Conservation (phyloP, 257 asterid genomes). For the Gentiana straminea region DNA sequence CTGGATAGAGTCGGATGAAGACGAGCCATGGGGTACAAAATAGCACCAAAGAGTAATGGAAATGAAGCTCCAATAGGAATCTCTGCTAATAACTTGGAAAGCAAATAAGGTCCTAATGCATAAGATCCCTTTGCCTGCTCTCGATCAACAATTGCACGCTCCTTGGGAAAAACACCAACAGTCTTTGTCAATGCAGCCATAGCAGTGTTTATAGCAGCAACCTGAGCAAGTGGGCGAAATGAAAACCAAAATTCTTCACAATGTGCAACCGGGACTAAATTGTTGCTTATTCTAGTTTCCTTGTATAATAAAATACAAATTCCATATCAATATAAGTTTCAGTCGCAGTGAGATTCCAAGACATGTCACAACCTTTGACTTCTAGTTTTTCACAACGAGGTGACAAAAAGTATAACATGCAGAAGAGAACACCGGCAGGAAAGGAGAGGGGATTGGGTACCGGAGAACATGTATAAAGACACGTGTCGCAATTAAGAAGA, state of each 20-base stretch:
- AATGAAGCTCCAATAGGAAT: constrained; percentile 93
- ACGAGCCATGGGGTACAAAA: constrained; percentile 91
- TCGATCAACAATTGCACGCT: constrained; percentile 92
- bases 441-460: too few species aligned
- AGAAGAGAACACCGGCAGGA: too few species aligned
- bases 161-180: constrained; percentile 95
- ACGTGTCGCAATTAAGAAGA: too few species aligned
- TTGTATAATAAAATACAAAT: too few species aligned
- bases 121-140: constrained; percentile 89
- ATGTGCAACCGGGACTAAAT: too few species aligned
- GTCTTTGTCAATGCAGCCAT: constrained; percentile 99
- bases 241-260: background rate
- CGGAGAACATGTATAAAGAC: too few species aligned
- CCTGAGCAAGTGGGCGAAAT: constrained; percentile 33
- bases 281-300: too few species aligned
- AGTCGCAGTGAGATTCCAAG: too few species aligned
- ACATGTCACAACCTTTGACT: too few species aligned
- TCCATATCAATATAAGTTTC: too few species aligned
- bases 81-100: constrained; percentile 88
- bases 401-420: too few species aligned
- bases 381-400: too few species aligned
- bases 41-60: constrained; percentile 83
- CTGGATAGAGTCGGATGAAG: constrained; percentile 82
- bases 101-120: constrained; percentile 80
- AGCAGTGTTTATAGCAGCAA: constrained; percentile 97